Evolutionary conservation across 768 basidiomycete genomes (phyloP), one percentile per base, ranked within the genome.

Genomic region (Clitopilus hobsonii): DNA sequence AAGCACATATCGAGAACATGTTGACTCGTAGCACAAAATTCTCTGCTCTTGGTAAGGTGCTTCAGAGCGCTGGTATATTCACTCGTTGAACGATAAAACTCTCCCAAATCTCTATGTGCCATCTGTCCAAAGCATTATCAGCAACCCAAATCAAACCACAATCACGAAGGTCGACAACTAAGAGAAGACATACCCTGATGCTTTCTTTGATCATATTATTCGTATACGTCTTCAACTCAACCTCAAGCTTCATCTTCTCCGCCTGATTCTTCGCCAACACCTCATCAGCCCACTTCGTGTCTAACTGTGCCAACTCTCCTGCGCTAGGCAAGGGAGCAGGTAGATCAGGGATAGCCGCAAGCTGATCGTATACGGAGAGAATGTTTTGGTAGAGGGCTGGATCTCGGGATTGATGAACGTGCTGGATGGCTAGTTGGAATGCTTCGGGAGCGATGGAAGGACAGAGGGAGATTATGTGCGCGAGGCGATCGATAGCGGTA

Each of bases 181-280:
- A 24, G 48, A 48, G 27, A 10, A 53, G 48, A 74, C 80, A 65
- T 67, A 96, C 94, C 63, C 96, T 77, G 62, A 97, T 95, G 78
- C 91, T 94, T 79, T 98, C 96, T 71, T 97, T 98, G 77, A 98
- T 97, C 86, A 98, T 88, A 68, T 97, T 98, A 63, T 91, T 94
- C 60, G 86, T 80, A 65, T 98, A 98, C 10, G 89, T 91, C 81
- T 94, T 95, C 65, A 98, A 75, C 68, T 98, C 96, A 5, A 94
- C 88, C 73, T 97, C 95, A 55, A 97, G 74, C 67, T 88, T 91
- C n/a, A 80, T 81, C 56, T 76, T 77, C 65, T 95, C 92, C n/a
- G 81, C 80, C 58, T 77, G 73, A 63, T 89, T 92, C 69, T 79
- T 83, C 57, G 80, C 75, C 38, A 75, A 73, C 25, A 73, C 79